Conservation (phyloP, 257 asterid species). For the Salvia hispanica region DNA sequence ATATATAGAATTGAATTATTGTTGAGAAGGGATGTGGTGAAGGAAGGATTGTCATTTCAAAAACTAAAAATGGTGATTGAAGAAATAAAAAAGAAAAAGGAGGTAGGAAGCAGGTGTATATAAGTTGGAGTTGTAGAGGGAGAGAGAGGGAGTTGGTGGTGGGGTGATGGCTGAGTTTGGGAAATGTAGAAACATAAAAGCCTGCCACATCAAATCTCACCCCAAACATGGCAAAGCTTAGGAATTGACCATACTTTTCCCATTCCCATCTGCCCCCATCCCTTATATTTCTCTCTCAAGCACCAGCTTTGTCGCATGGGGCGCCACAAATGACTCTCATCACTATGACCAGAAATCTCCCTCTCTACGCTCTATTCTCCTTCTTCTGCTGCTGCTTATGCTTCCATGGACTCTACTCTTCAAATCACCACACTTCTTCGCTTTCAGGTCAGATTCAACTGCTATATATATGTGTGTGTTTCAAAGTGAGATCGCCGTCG, state of each 20-base stretch:
- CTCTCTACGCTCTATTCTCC: neutral
- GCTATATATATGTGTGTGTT: too few relatives aligned
- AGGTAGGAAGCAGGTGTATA: neutral
- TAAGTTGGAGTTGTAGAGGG: neutral
- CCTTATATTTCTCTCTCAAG: neutral
- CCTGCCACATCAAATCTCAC: slow-evolving; percentile 48
- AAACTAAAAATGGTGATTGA: neutral
- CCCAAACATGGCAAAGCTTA: slow-evolving; percentile 54
- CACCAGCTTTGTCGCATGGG: slow-evolving; percentile 20
- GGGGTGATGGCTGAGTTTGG: slow-evolving; percentile 28
- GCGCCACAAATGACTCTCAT: slow-evolving; percentile 1
- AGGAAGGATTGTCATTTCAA: neutral
- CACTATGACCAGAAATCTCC: neutral
- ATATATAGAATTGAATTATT: too few relatives aligned
- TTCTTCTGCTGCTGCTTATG: slow-evolving; percentile 15
- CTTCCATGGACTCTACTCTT: neutral
- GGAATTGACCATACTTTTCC: slow-evolving; percentile 39
- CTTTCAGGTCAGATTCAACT: neutral
- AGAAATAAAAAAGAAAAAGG: neutral
- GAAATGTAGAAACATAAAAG: slow-evolving; percentile 39
- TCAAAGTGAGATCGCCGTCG: neutral
- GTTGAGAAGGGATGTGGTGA: neutral
- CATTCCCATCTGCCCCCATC: slow-evolving; percentile 1
- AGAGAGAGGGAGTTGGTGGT: slow-evolving; percentile 6
- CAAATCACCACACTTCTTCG: neutral